Conservation (phyloP, 192 early-diverging fungal species). For the Backusella parvicylindrica region DNA sequence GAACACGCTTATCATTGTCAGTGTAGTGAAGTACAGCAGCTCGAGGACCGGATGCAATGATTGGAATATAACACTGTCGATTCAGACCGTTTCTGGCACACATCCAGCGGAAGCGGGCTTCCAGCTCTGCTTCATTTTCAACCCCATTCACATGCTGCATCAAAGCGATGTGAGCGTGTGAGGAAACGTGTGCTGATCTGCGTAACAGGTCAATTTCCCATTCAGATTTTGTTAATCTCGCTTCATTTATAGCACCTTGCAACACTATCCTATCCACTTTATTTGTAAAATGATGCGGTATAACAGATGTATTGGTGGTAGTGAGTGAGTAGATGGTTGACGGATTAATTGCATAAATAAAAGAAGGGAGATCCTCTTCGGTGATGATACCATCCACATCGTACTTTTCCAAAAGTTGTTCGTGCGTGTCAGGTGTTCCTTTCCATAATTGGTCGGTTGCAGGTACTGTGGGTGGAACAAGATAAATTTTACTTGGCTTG, state of each 20-base stretch:
- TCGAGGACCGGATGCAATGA: constrained; percentile 74
- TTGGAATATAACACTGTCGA: constrained; percentile 81
- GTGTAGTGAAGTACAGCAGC: constrained; percentile 84
- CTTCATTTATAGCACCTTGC: constrained; percentile 62
- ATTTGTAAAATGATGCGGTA: not conserved
- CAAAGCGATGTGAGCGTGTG: constrained; percentile 74
- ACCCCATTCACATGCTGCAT: constrained; percentile 64
- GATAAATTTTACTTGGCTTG: constrained; percentile 49
- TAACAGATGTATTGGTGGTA: constrained; percentile 38
- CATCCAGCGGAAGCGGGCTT: constrained; percentile 76
- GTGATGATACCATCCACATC: constrained; percentile 67
- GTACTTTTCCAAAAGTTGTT: constrained; percentile 54
- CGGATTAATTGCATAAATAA: constrained; percentile 50
- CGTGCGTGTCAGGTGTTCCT: constrained; percentile 61
- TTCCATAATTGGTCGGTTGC: constrained; percentile 81
- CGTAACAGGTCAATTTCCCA: constrained; percentile 77
- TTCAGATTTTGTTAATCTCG: constrained; percentile 76
- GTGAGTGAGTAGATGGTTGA: constrained; percentile 48
- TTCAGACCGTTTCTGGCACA: constrained; percentile 61
- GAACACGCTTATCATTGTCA: constrained; percentile 62
- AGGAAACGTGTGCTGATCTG: constrained; percentile 67
- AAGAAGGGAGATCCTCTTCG: constrained; percentile 49
- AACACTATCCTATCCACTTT: constrained; percentile 26
- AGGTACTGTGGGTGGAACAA: constrained; percentile 67
- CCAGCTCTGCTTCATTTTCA: constrained; percentile 70